These are phyloP conservation scores for Spinellus fusiger DNA, from an alignment of 192 early-diverging fungal genomes.

Conservation along the genomic window DNA sequence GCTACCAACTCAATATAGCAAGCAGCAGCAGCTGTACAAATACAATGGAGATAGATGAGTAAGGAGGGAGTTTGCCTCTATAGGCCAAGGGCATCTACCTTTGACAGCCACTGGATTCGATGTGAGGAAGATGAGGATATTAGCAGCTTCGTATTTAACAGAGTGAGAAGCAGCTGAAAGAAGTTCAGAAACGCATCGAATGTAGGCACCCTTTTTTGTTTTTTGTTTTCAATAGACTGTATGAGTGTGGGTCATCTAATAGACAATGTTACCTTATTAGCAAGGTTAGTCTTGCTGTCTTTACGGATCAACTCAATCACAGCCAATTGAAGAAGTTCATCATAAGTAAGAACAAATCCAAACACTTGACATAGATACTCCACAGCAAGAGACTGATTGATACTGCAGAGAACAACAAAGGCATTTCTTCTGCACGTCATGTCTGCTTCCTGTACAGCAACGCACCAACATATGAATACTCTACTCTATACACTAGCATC, in stretches of 20 bases:
- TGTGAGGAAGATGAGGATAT: conserved; percentile 83
- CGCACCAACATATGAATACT: background rate
- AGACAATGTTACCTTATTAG: conserved; percentile 64
- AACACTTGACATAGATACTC: conserved; percentile 77
- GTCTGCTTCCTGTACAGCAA: conserved; percentile 72
- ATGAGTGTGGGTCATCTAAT: background rate
- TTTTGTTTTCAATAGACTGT: background rate
- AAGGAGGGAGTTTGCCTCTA: background rate
- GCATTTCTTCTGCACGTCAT: conserved; percentile 90
- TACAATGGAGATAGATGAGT: background rate
- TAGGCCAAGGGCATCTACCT: conserved; percentile 35
- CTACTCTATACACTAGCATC: background rate
- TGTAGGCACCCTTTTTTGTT: conserved; percentile 70
- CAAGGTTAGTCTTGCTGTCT: conserved; percentile 69
- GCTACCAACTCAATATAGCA: conserved; percentile 89
- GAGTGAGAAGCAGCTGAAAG: conserved; percentile 75
- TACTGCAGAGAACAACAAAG: conserved; percentile 86
- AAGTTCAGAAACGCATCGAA: conserved; percentile 84
- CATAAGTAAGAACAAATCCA: conserved; percentile 69
- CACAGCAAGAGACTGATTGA: conserved; percentile 70
- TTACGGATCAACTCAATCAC: conserved; percentile 94
- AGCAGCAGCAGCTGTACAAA: conserved; percentile 66
- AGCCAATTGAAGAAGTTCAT: conserved; percentile 90
- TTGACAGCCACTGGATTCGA: conserved; percentile 87
- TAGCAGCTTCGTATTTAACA: conserved; percentile 97